These are phyloP conservation scores for Macroventuria anomochaeta DNA, from an alignment of 2,329 filamentous ascomycete genomes.

Conservation along the genomic window DNA sequence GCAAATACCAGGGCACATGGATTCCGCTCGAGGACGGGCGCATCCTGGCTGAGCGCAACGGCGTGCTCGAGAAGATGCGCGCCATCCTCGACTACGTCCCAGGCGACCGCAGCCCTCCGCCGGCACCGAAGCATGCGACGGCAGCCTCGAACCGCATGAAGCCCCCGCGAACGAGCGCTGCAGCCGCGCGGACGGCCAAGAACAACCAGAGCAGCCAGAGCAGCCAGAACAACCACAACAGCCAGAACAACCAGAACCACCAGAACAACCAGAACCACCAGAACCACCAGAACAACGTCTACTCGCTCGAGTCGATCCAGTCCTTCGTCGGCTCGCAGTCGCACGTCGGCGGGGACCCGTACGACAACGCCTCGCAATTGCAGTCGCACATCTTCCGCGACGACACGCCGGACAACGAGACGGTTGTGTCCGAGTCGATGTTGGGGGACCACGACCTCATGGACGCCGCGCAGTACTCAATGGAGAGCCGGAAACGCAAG, in stretches of 20 bases:
- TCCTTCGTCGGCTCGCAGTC: slow-evolving; percentile 23
- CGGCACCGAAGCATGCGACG: slow-evolving; percentile 86
- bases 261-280: slow-evolving; percentile 22
- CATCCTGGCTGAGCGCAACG: slow-evolving; percentile 83
- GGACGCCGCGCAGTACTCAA: slow-evolving; percentile 69
- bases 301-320: slow-evolving; percentile 40
- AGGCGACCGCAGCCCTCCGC: slow-evolving; percentile 86
- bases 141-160: slow-evolving; percentile 78
- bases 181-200: slow-evolving; percentile 54
- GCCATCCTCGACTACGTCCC: slow-evolving; percentile 90
- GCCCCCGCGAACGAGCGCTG: slow-evolving; percentile 69
- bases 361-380: slow-evolving; percentile 63
- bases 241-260: slow-evolving; percentile 44
- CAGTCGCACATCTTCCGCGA: slow-evolving; percentile 70
- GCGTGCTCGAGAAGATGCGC: slow-evolving; percentile 79
- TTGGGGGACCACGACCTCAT: slow-evolving; percentile 82
- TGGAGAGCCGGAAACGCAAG: slow-evolving; percentile 73
- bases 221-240: neutral
- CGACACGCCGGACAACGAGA: slow-evolving; percentile 82
- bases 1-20: slow-evolving; percentile 99
- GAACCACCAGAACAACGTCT: slow-evolving; percentile 19
- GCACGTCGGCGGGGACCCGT: slow-evolving; percentile 63
- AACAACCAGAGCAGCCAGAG: slow-evolving; percentile 43
- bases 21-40: slow-evolving; percentile 86
- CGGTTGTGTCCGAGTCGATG: slow-evolving; percentile 82